phyloP scores from a whole-genome alignment of 805 yeast genomes.

The Candida maltosa region DNA sequence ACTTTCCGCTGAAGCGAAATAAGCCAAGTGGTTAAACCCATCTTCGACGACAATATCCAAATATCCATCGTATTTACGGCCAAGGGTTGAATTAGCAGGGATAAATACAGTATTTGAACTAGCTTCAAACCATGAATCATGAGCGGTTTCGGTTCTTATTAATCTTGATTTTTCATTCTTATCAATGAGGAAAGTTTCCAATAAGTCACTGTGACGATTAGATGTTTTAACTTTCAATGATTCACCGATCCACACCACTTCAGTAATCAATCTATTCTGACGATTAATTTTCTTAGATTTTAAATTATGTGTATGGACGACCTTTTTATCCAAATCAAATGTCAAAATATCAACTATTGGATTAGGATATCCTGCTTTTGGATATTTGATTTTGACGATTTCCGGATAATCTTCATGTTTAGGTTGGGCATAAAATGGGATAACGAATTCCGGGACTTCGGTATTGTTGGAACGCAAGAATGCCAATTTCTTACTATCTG shows the following conservation, averaged over 20 bases:
- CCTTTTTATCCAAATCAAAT: conserved; percentile 29
- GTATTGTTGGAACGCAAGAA: conserved; percentile 61
- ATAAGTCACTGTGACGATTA: conserved; percentile 56
- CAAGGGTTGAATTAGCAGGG: conserved; percentile 32
- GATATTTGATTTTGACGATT: conserved; percentile 50
- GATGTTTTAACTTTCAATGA: conserved; percentile 53
- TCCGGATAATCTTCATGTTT: conserved; percentile 44
- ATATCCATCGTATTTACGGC: conserved; percentile 56
- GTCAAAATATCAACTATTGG: conserved; percentile 51
- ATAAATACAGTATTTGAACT: conserved; percentile 28
- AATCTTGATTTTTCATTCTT: conserved; percentile 19
- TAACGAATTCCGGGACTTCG: conserved; percentile 47
- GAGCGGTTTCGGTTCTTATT: conserved; percentile 43
- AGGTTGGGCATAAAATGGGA: conserved; percentile 48
- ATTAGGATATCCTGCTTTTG: conserved; percentile 65
- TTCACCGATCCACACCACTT: conserved; percentile 55
- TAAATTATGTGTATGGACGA: conserved; percentile 10
- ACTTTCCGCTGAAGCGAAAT: conserved; percentile 65
- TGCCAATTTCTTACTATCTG: conserved; percentile 53
- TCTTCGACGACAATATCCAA: conserved; percentile 67
- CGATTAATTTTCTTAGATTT: conserved; percentile 18
- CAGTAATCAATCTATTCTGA: conserved; percentile 53
- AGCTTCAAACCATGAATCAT: conserved; percentile 61
- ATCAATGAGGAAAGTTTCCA: conserved; percentile 49
- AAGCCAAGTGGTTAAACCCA: conserved; percentile 77